phyloP scores from a whole-genome alignment of 257 asterid species.

The Solanum tarijense region DNA sequence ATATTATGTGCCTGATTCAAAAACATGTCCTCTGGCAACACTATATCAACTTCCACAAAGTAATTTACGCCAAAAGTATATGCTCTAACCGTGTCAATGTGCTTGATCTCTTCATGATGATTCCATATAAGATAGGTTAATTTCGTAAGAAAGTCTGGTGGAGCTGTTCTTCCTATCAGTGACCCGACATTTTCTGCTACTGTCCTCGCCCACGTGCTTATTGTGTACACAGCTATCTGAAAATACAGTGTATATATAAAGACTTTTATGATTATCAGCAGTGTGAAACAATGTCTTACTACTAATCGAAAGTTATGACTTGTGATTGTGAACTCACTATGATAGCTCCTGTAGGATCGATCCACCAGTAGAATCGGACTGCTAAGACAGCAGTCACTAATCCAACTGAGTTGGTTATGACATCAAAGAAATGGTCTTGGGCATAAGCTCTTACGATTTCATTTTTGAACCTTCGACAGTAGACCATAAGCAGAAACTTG shows the following conservation, averaged over 20 bases:
- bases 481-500: slow-evolving; percentile 68
- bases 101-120: slow-evolving; percentile 64
- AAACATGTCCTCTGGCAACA: slow-evolving; percentile 48
- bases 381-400: slow-evolving; percentile 70
- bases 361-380: slow-evolving; percentile 77
- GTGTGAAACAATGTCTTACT: not conserved
- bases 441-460: slow-evolving; percentile 89
- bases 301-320: not conserved
- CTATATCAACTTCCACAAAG: slow-evolving; percentile 53
- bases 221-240: slow-evolving; percentile 83
- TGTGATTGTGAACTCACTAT: slow-evolving; percentile 35
- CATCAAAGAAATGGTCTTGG: slow-evolving; percentile 89
- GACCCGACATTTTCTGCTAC: slow-evolving; percentile 76
- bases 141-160: slow-evolving; percentile 83
- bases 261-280: not conserved
- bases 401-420: slow-evolving; percentile 81
- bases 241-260: not conserved
- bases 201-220: slow-evolving; percentile 82
- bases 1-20: slow-evolving; percentile 73
- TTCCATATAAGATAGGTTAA: slow-evolving; percentile 83
- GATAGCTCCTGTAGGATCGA: slow-evolving; percentile 83
- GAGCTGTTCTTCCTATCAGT: slow-evolving; percentile 85
- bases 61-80: slow-evolving; percentile 76
- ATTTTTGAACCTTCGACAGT: slow-evolving; percentile 75
- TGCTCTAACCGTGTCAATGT: slow-evolving; percentile 84